Evolutionary conservation across 1,284 basidiomycete genomes (phyloP).

Genomic region (Ustilago loliicola): DNA sequence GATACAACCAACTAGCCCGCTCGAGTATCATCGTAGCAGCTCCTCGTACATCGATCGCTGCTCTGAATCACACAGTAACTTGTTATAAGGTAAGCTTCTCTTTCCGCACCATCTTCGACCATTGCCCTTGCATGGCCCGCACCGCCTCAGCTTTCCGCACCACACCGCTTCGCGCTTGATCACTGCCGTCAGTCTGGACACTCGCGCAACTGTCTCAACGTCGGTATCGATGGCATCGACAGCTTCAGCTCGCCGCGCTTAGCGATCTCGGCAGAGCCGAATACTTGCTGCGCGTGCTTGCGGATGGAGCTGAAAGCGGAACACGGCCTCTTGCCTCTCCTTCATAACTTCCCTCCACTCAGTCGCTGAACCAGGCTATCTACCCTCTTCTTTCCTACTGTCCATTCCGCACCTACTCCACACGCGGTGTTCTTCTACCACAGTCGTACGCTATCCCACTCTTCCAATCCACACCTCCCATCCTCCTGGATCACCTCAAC

Average conservation of each 20-base stretch:
- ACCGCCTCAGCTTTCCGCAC: not conserved
- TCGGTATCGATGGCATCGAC: not conserved
- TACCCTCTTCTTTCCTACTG: constrained; percentile 14
- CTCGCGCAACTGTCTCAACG: too few species aligned
- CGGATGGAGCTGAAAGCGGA: not conserved
- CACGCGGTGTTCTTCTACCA: constrained; percentile 5
- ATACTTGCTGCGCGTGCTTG: not conserved
- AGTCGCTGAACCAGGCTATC: constrained; percentile 30
- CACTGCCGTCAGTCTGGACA: not conserved
- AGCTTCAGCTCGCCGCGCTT: not conserved
- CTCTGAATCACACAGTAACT: not conserved
- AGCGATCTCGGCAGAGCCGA: not conserved
- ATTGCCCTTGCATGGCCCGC: not conserved
- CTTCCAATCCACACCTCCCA: constrained; percentile 4
- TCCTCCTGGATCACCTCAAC: constrained; percentile 17
- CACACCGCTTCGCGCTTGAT: not conserved
- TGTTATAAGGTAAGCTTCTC: not conserved
- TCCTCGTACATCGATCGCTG: not conserved
- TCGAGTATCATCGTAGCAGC: not conserved
- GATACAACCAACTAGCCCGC: not conserved
- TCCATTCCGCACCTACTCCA: not conserved
- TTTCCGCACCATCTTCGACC: not conserved
- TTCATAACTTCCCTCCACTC: constrained; percentile 1
- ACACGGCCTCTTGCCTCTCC: not conserved
- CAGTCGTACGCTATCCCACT: constrained; percentile 44